These are phyloP conservation scores for Rosa chinensis DNA, from an alignment of 306 rosid species.

Conservation along the genomic window DNA sequence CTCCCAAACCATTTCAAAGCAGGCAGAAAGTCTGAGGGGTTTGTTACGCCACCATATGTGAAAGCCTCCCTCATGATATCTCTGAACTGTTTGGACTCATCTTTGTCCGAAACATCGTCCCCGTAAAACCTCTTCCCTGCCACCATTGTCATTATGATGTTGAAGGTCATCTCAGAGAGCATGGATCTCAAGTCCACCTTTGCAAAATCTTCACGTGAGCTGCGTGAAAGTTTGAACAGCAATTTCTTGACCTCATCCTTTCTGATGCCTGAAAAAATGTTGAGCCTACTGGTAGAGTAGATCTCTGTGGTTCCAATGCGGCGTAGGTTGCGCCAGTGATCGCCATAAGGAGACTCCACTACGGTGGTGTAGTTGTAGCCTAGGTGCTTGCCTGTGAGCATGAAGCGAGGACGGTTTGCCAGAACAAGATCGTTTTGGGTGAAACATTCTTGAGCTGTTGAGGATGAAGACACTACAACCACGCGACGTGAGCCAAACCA, in stretches of 20 bases:
- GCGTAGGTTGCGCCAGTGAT: conserved; percentile 14
- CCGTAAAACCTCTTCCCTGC: conserved; percentile 23
- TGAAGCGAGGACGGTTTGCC: conserved; percentile 26
- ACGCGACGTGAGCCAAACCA: conserved; percentile 18
- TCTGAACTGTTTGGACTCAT: conserved; percentile 1
- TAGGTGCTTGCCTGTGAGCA: conserved; percentile 5
- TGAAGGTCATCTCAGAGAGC: conserved; percentile 10
- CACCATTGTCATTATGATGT: conserved; percentile 22
- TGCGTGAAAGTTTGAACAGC: conserved; percentile 1
- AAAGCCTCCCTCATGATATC: conserved; percentile 6
- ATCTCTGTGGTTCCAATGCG: conserved; percentile 17
- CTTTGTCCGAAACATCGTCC: background rate
- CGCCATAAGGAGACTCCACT: conserved; percentile 1
- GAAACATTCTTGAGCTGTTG: background rate
- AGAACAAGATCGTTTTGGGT: background rate
- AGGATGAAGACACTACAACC: conserved; percentile 18
- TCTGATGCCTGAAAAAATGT: background rate
- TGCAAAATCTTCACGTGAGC: background rate
- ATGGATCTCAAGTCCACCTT: conserved; percentile 17
- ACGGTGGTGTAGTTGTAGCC: conserved; percentile 20
- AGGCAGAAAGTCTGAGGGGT: background rate
- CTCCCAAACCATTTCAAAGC: conserved; percentile 5
- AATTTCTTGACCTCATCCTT: conserved; percentile 7
- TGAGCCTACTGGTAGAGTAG: conserved; percentile 13
- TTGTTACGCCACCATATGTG: background rate